These are phyloP conservation scores for Xylariaceae sp. DNA, from an alignment of 2,329 filamentous ascomycete species.

Conservation along the genomic window DNA sequence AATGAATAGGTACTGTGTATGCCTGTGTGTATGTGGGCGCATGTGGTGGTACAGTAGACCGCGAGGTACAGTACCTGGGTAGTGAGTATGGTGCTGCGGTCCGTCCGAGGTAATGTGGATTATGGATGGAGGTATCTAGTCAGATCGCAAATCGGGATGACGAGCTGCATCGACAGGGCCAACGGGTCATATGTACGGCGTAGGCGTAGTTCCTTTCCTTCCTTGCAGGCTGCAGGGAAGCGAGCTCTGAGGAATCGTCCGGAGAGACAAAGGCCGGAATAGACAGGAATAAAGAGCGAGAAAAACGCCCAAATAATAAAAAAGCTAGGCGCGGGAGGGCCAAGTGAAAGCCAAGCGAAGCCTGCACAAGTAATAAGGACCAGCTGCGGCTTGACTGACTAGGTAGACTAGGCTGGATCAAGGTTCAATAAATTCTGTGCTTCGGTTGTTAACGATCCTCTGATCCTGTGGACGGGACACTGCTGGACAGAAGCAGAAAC, in stretches of 20 bases:
- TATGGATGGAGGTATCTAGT: no score
- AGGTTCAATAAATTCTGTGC: no score
- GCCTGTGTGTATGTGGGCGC: no score
- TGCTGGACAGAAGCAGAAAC: not conserved
- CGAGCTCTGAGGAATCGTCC: constrained; percentile 21
- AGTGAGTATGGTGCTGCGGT: no score
- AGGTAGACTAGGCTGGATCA: not conserved
- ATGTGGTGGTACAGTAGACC: no score
- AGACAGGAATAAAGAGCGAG: constrained; percentile 18
- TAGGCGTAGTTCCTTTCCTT: not conserved
- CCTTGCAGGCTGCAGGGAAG: constrained; percentile 21
- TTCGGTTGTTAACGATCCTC: no score
- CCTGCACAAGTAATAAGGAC: constrained; percentile 11
- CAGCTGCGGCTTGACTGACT: not conserved
- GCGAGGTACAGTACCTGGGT: no score
- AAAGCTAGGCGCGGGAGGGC: constrained; percentile 25
- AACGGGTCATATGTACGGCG: not conserved
- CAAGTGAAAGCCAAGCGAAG: constrained; percentile 28
- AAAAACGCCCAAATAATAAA: not conserved
- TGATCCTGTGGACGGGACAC: not conserved
- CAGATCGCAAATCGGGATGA: not conserved
- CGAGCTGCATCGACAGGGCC: not conserved
- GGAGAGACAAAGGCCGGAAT: constrained; percentile 30
- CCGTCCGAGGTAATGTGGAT: no score
- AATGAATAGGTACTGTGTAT: no score